Evolutionary conservation across 441 rosid genomes (phyloP), one percentile per base, ranked within the genome.

Genomic region (Raphanus hybrid): DNA sequence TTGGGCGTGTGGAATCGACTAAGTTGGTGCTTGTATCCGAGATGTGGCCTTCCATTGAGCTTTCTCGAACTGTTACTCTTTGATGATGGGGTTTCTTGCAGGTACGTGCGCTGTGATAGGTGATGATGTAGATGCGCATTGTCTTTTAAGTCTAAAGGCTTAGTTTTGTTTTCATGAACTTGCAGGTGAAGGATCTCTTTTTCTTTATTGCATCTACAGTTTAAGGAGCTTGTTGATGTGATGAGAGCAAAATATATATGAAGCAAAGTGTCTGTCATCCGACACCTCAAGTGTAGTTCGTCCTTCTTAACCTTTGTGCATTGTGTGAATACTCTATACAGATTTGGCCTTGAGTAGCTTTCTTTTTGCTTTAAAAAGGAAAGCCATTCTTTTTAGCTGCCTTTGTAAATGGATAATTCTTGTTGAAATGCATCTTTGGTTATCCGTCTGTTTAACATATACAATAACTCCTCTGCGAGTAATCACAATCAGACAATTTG

Each of bases 151-250:
- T 10, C 61, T 57, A 14, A 26, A 59, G 35, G 34, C 15, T 58
- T 58, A 59, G 63, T 59, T 59, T 11, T 57, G 29, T 18, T 18
- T 57, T 8, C 29, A 57, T 57, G 12, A 57, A 57, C 61, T 57
- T 57, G 61, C 61, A 57, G 61, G 61, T 57, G 29, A 57, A 57
- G 27, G 61, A 57, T 57, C 60, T 43, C 8, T 35, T 52, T 52
- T 9, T 52, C 6, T 55, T 52, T 3, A 52, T 52, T 15, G 58
- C 58, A 52, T 52, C 23, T 15, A 52, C 20, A 2, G 58, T 39
- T 39, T 39, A 8, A 39, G 59, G 12, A 57, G 62, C 32, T 57
- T 57, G 62, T 57, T 9, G n/a, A 57, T 50, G 2, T 50, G 29
- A 57, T 57, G 62, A 57, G 14, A 58, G 34, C 32, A 58, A 9